Evolutionary conservation across 129 eudicot genomes (phyloP).

Genomic region (Scalesia atractyloides): DNA sequence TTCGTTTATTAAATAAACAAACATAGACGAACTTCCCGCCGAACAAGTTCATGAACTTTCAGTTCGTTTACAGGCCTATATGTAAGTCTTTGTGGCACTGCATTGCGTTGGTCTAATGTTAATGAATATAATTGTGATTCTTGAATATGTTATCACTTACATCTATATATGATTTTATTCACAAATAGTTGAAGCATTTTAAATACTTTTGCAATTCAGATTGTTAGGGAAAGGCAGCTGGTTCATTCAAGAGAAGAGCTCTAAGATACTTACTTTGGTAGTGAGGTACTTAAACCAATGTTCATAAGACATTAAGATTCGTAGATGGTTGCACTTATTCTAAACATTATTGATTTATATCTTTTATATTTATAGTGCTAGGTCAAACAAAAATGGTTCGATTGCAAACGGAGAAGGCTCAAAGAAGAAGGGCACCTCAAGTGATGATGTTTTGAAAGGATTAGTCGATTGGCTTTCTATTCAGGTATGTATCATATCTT

Average conservation of each 20-base stretch:
- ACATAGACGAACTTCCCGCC: too few species aligned
- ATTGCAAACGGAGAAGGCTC: slow-evolving; percentile 58
- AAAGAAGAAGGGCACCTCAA: slow-evolving; percentile 59
- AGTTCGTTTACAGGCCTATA: background rate
- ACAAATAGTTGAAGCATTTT: background rate
- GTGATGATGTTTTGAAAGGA: slow-evolving; percentile 77
- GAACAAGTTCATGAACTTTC: too few species aligned
- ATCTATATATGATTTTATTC: background rate
- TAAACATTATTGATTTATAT: background rate
- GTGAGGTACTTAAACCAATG: slow-evolving; percentile 55
- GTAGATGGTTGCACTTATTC: background rate
- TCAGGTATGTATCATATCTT: slow-evolving; percentile 55
- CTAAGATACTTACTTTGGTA: slow-evolving; percentile 81
- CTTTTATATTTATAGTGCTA: slow-evolving; percentile 51
- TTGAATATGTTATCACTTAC: slow-evolving; percentile 16
- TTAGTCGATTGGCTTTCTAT: slow-evolving; percentile 90
- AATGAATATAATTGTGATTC: slow-evolving; percentile 15
- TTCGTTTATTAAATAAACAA: too few species aligned
- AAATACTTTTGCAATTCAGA: slow-evolving; percentile 44
- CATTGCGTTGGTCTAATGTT: background rate
- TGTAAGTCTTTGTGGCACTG: slow-evolving; percentile 14
- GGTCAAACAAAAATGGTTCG: slow-evolving; percentile 53
- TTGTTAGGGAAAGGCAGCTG: slow-evolving; percentile 93
- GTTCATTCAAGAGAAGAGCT: slow-evolving; percentile 96
- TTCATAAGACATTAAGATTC: slow-evolving; percentile 1